Percentiles rank a stretch among this genome's conserved stretches.
Evolutionary conservation across 2,329 filamentous ascomycete species (phyloP).

Genomic region (Aspergillus neoniger): DNA sequence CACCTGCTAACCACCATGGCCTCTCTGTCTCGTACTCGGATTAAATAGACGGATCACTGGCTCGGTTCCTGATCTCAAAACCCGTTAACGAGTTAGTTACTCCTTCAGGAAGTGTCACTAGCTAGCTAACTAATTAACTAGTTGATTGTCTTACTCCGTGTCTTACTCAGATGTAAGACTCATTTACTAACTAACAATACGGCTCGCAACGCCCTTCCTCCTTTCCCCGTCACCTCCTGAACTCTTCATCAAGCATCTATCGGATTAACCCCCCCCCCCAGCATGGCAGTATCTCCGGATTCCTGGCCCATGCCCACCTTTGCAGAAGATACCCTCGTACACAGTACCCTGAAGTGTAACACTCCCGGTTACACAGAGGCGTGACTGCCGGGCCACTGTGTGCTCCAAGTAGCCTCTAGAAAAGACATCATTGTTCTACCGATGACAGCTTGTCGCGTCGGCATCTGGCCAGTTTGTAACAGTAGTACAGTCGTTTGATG

Average conservation of each 20-base stretch:
- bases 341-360: conserved; percentile 2
- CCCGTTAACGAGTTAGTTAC: no score
- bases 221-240: not conserved
- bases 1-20: no score
- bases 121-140: no score
- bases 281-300: not conserved
- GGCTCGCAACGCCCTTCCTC: no score
- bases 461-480: not conserved
- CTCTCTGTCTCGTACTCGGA: no score
- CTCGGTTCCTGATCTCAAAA: no score
- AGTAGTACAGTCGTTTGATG: not conserved
- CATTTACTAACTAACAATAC: no score
- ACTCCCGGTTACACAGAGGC: not conserved
- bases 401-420: not conserved
- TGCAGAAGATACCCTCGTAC: not conserved
- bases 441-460: not conserved
- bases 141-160: not conserved
- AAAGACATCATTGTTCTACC: conserved; percentile 3
- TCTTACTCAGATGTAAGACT: not conserved
- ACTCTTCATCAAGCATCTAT: not conserved
- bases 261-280: not conserved
- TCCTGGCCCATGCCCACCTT: not conserved
- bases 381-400: not conserved
- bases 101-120: no score
- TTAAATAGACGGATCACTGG: no score